Evolutionary conservation across 495 filamentous ascomycete species (phyloP).

Genomic region (Chaetomidium leptoderma): DNA sequence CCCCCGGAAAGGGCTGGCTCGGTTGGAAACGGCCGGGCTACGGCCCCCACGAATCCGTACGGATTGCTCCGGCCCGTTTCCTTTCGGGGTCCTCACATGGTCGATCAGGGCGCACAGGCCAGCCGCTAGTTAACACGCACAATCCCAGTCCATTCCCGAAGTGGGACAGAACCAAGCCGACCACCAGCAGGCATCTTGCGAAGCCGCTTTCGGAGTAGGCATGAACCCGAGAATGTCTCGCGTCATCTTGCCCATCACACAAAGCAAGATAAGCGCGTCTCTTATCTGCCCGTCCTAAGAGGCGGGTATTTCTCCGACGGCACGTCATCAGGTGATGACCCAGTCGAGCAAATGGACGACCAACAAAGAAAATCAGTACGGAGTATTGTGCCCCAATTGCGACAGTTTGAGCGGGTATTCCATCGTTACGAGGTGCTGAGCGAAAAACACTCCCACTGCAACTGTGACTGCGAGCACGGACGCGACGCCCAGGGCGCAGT

Average conservation of each 20-base stretch:
- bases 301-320: not conserved
- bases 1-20: no score
- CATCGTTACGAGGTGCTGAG: no score
- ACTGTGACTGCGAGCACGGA: not conserved
- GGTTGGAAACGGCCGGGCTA: no score
- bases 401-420: not conserved
- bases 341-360: not conserved
- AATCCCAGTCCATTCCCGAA: not conserved
- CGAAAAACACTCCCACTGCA: no score
- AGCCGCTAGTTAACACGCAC: no score
- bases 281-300: not conserved
- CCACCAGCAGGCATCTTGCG: not conserved
- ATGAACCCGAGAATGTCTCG: not conserved
- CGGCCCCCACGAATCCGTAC: not conserved
- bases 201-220: not conserved
- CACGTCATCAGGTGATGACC: constrained; percentile 6
- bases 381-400: not conserved
- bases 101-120: not conserved
- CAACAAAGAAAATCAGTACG: not conserved
- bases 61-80: not conserved
- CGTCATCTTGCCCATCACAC: constrained; percentile 1
- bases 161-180: not conserved
- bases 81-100: not conserved
- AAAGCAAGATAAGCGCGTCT: not conserved
- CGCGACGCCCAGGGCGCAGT: not conserved